Percentiles rank a stretch among this genome's conserved stretches.
Conservation (phyloP, 495 filamentous ascomycete genomes). For the Talaromyces borbonicus region DNA sequence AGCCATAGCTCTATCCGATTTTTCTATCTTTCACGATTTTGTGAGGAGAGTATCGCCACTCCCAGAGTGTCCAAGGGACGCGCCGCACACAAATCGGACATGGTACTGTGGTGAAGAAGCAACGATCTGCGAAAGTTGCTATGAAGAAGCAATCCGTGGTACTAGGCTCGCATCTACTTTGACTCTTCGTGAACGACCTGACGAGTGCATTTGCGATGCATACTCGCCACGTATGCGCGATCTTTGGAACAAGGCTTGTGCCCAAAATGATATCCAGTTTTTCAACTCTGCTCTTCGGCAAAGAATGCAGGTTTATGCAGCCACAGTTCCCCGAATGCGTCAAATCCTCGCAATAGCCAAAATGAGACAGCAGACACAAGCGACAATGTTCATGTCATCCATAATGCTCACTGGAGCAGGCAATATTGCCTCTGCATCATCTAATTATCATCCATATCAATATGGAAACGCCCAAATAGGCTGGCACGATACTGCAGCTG, state of each 20-base stretch:
- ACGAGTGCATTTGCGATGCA: slow-evolving; percentile 21
- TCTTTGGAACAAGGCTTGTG: slow-evolving; percentile 20
- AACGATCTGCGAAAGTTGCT: slow-evolving; percentile 30
- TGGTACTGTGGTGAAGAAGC: slow-evolving; percentile 31
- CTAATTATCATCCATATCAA: not conserved
- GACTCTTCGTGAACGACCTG: slow-evolving; percentile 15
- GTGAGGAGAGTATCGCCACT: slow-evolving; percentile 15
- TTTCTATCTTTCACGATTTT: slow-evolving; percentile 14
- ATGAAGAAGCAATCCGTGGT: slow-evolving; percentile 21
- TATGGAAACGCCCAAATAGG: slow-evolving; percentile 8
- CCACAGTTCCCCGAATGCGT: slow-evolving; percentile 15
- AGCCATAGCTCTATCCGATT: slow-evolving; percentile 12
- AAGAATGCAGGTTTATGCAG: slow-evolving; percentile 12
- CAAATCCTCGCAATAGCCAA: slow-evolving; percentile 12
- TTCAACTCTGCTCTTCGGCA: slow-evolving; percentile 13
- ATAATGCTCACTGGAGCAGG: slow-evolving; percentile 6
- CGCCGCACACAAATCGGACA: slow-evolving; percentile 14
- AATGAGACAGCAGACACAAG: slow-evolving; percentile 12
- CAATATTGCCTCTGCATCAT: slow-evolving; percentile 6
- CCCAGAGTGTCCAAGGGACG: slow-evolving; percentile 19
- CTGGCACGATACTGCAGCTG: slow-evolving; percentile 3
- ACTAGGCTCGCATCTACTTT: slow-evolving; percentile 17
- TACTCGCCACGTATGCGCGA: slow-evolving; percentile 30
- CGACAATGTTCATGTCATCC: slow-evolving; percentile 5
- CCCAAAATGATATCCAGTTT: slow-evolving; percentile 3